Base-by-base conservation (phyloP, 2,329 filamentous ascomycete species). In the Nigrospora osmanthi region DNA sequence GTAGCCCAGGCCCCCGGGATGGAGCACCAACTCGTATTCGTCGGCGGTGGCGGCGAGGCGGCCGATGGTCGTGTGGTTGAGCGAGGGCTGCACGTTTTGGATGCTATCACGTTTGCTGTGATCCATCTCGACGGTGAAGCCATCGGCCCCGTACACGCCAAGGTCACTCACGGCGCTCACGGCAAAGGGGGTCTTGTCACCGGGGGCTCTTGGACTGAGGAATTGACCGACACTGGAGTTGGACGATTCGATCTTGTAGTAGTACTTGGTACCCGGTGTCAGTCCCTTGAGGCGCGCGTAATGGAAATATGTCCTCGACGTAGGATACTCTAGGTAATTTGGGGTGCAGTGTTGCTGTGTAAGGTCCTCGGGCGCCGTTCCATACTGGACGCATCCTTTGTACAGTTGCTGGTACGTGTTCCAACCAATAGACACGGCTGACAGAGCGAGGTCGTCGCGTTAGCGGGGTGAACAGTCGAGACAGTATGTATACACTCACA, bases 51-150 rank as follows among this genome's bases (percentile, higher is more conserved):
- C 54, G 3, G 75, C 73, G 2, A 81, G 68, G 3, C 69, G 68
- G 14, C 65, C 66, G 46, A 81, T 81, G n/a, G 77, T 81, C 3
- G 73, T 76, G 60, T 80, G 76, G 53, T 80, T 76, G 1, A 78
- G 62, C 11, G 69, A 68, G 3, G 76, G 75, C 4, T 73, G 58
- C 35, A 80, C 60, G 6, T 49, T 49, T 0, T 74, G 75, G 35
- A 75, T 76, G 1, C 56, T 64, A 44, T 74, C 71, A 33, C 70
- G 62, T 56, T 76, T 78, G 11, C 60, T 57, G 41, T 61, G 53
- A 54, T 71, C 66, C 50, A 59, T 58, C 13, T 63, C 23, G 41
- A 73, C 67, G 9, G 75, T 78, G 58, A 62, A 78, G 4, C 75
- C 75, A 53, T 78, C 71, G 1, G 55, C 55, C 11, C 75, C 75